A percentile compares a stretch with the other conserved stretches of the same genome.
These are phyloP conservation scores for Astragalus membranaceus DNA, from an alignment of 306 rosid genomes.

Conservation along the genomic window DNA sequence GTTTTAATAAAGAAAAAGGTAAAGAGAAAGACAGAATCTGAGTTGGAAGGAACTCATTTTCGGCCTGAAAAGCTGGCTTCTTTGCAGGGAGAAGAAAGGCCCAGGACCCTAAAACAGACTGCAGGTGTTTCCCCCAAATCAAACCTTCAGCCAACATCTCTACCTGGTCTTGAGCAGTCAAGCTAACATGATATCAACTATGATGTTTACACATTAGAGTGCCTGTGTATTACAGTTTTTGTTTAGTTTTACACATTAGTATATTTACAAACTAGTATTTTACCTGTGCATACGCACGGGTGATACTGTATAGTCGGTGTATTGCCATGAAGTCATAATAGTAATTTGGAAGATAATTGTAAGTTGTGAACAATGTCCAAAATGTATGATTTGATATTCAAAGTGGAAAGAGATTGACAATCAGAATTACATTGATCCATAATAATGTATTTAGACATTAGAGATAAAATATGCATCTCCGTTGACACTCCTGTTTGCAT, in stretches of 20 bases:
- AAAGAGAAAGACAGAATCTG: slow-evolving; percentile 64
- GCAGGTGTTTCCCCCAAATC: slow-evolving; percentile 50
- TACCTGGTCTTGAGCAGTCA: slow-evolving; percentile 73
- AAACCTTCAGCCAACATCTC: slow-evolving; percentile 47
- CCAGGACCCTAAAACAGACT: slow-evolving; percentile 50
- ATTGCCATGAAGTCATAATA: no score
- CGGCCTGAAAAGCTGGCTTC: slow-evolving; percentile 45
- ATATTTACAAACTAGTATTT: no score
- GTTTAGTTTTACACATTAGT: background rate
- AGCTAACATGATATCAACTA: slow-evolving; percentile 60
- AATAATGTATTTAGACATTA: no score
- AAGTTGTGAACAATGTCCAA: no score
- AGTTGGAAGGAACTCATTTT: slow-evolving; percentile 41
- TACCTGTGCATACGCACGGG: no score
- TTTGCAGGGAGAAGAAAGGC: slow-evolving; percentile 53
- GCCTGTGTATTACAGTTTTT: slow-evolving; percentile 21
- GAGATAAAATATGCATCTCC: no score
- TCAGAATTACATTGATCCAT: no score
- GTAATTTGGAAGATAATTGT: no score
- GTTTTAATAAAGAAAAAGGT: slow-evolving; percentile 43
- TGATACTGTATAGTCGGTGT: no score
- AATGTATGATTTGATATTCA: no score
- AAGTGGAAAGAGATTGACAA: no score
- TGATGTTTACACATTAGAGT: slow-evolving; percentile 26
- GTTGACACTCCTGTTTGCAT: no score